phyloP scores from a whole-genome alignment of 169 alveolate genomes.

The Theileria annulata region DNA sequence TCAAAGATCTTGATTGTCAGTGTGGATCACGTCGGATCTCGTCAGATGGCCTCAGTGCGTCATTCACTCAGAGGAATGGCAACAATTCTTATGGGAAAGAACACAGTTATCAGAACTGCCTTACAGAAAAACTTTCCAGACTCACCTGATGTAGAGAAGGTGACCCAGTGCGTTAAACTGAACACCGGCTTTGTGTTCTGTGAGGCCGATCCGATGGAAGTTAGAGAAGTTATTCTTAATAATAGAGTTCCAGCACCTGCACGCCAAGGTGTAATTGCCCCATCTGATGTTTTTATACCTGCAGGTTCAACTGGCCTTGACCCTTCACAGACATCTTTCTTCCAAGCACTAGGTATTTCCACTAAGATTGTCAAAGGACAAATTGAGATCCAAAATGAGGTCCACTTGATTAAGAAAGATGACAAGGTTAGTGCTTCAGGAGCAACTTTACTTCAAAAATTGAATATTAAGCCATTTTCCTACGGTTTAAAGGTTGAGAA shows the following conservation, averaged over 20 bases:
- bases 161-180: slow-evolving; percentile 84
- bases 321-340: slow-evolving; percentile 98
- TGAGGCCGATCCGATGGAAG: slow-evolving; percentile 90
- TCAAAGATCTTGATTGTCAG: slow-evolving; percentile 87
- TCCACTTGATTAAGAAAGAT: slow-evolving; percentile 91
- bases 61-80: slow-evolving; percentile 90
- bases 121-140: slow-evolving; percentile 79
- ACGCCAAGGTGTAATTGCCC: slow-evolving; percentile 96
- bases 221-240: slow-evolving; percentile 87
- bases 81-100: slow-evolving; percentile 94
- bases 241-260: slow-evolving; percentile 97
- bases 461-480: slow-evolving; percentile 96
- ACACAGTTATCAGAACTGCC: slow-evolving; percentile 94
- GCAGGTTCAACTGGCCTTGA: slow-evolving; percentile 99
- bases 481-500: slow-evolving; percentile 92
- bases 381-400: slow-evolving; percentile 94
- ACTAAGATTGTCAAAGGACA: slow-evolving; percentile 98
- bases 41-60: slow-evolving; percentile 93
- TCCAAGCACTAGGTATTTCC: slow-evolving; percentile 98
- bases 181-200: slow-evolving; percentile 97
- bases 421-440: slow-evolving; percentile 95
- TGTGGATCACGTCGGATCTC: slow-evolving; percentile 95
- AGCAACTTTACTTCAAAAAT: slow-evolving; percentile 94
- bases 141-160: slow-evolving; percentile 84
- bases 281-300: slow-evolving; percentile 95